Evolutionary conservation across 2,329 filamentous ascomycete species (phyloP).

Genomic region (Escovopsis weberi): DNA sequence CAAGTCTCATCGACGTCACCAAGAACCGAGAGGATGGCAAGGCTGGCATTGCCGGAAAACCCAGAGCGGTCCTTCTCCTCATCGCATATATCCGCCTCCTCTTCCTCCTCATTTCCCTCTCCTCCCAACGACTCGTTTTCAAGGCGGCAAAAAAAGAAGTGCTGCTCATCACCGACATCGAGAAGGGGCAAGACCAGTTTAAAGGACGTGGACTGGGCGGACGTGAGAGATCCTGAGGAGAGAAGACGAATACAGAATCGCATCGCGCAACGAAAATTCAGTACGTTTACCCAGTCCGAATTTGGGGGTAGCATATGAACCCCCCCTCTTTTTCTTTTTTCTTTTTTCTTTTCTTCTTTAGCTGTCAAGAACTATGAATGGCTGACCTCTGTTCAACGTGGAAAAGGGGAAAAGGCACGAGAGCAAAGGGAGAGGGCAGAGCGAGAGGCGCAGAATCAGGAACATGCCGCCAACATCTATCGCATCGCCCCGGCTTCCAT

Average conservation of each 20-base stretch:
- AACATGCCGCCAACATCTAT: conserved; percentile 50
- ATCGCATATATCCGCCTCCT: conserved; percentile 7
- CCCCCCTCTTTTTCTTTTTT: no score
- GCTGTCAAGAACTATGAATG: background rate
- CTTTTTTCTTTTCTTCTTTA: background rate
- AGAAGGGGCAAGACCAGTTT: conserved; percentile 27
- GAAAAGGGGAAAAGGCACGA: conserved; percentile 51
- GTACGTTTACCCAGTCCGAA: conserved; percentile 29
- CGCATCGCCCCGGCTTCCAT: conserved; percentile 37
- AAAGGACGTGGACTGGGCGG: conserved; percentile 51
- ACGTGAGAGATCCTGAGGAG: conserved; percentile 55
- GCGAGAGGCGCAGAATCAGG: conserved; percentile 47
- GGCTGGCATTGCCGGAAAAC: background rate
- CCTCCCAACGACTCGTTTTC: no score
- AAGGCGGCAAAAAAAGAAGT: conserved; percentile 11
- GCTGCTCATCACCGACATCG: conserved; percentile 15
- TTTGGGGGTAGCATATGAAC: background rate
- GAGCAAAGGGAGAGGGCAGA: conserved; percentile 53
- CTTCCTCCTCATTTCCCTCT: background rate
- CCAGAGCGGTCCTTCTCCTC: background rate
- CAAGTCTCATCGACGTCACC: no score
- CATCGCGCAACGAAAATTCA: conserved; percentile 61
- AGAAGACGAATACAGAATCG: conserved; percentile 63
- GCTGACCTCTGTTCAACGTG: conserved; percentile 2
- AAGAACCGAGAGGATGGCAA: background rate